Evolutionary conservation across 176 grass and related monocot species (phyloP).

Genomic region (Ananas comosus): DNA sequence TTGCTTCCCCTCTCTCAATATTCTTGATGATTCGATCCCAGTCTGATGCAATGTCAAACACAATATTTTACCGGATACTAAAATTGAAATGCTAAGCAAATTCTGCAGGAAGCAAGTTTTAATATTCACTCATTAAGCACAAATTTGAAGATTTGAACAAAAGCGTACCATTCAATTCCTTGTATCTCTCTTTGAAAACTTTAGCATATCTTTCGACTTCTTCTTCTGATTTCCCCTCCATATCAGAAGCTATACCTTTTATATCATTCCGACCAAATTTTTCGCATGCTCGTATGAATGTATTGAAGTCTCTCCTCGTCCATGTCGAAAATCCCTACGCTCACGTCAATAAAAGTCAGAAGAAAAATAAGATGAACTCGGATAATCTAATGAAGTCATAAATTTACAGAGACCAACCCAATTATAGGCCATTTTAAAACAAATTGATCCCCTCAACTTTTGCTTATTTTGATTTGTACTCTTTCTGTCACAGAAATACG

Average conservation of each 20-base stretch:
- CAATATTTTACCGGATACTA: not conserved
- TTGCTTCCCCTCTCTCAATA: constrained; percentile 94
- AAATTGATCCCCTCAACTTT: no score
- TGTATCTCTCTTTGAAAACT: constrained; percentile 87
- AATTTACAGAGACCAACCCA: no score
- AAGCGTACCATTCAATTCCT: constrained; percentile 74
- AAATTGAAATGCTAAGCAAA: not conserved
- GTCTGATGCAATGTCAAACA: constrained; percentile 38
- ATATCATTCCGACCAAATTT: constrained; percentile 94
- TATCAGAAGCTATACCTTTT: constrained; percentile 82
- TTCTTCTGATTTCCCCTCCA: constrained; percentile 93
- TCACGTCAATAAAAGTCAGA: constrained; percentile 8
- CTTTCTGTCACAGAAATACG: no score
- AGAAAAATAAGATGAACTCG: not conserved
- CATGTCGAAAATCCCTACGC: constrained; percentile 87
- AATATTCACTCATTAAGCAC: constrained; percentile 1
- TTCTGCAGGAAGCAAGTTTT: not conserved
- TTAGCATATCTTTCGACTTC: constrained; percentile 86
- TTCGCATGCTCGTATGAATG: constrained; percentile 93
- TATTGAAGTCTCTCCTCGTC: constrained; percentile 88
- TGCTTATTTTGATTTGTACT: no score
- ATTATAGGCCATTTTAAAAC: no score
- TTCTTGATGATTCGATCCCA: constrained; percentile 98
- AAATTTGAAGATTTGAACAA: not conserved
- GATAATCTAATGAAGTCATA: not conserved